Evolutionary conservation across 116 monocot genomes (phyloP), one percentile per base, ranked within the genome.

Genomic region (Posidonia oceanica): DNA sequence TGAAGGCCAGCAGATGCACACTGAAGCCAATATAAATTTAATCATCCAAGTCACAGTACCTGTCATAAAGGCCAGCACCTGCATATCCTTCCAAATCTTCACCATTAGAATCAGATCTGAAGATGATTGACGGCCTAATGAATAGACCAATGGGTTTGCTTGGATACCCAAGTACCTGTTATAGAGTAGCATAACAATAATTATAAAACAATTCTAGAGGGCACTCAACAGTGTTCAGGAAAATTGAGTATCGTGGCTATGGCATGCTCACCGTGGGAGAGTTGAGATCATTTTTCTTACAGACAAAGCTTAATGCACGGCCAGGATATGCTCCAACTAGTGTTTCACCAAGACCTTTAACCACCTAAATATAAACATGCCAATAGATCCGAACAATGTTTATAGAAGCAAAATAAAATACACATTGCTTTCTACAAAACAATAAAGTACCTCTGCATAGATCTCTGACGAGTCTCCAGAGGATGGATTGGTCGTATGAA

Each of bases 71-170:
- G 22, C 91, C 95, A 71, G 91, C 91, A 69, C 95, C 95, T 52
- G 95, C 95, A 78, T 91, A 95, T 39, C 91, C 91, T 88, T 95
- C 94, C 70, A 95, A 78, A 81, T 95, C 94, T 84, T 95, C 94
- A 62, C 91, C 91, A 69, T 95, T 91, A 13, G 91, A 91, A 65
- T 95, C 95, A 7, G 95, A 95, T 72, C 91, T 74, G 75, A 95
- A 95, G 70, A 95, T 95, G 55, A 95, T 77, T 57, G 95, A 84
- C 60, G 68, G 74, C 68, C 67, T 80, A 66, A 91, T 91, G 77
- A 86, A 88, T 69, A 91, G 81, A 41, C 95, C 88, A 76, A 86
- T 81, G 37, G 91, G 91, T 76, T 95, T 91, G 75, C 95, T 95
- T 60, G 77, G 77, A 44, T 68, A 78, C 12, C 78, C 78, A 41